These are phyloP conservation scores for Rhizopus sp. DNA, from an alignment of 371 early-diverging fungal species.

Conservation along the genomic window DNA sequence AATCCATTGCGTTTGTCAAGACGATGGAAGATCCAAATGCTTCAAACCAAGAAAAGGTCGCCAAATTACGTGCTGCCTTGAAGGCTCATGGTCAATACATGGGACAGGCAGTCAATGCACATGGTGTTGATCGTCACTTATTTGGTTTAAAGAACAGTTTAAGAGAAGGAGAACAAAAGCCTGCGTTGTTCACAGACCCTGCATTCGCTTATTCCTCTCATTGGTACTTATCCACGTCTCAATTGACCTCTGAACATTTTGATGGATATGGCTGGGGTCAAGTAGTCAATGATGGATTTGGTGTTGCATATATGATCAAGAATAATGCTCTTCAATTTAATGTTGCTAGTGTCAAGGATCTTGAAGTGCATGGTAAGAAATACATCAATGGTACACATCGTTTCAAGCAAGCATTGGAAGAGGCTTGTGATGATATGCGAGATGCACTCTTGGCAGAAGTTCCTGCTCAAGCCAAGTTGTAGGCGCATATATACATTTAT, in stretches of 20 bases:
- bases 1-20: conserved; percentile 83
- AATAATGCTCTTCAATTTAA: conserved; percentile 83
- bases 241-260: conserved; percentile 89
- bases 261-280: conserved; percentile 96
- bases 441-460: conserved; percentile 59
- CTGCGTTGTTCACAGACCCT: conserved; percentile 84
- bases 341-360: conserved; percentile 66
- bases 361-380: conserved; percentile 49
- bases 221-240: conserved; percentile 95
- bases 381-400: conserved; percentile 49
- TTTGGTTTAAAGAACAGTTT: conserved; percentile 67
- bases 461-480: conserved; percentile 52
- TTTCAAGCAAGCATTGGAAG: conserved; percentile 59
- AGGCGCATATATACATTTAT: conserved; percentile 10
- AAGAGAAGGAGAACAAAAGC: conserved; percentile 72
- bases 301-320: conserved; percentile 94
- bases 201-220: conserved; percentile 79
- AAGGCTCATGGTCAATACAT: conserved; percentile 81
- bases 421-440: conserved; percentile 76
- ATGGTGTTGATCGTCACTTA: conserved; percentile 92
- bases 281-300: conserved; percentile 95
- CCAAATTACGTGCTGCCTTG: conserved; percentile 74
- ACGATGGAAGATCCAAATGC: conserved; percentile 77
- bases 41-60: conserved; percentile 60
- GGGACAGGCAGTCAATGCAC: conserved; percentile 76